Conservation (phyloP, 306 rosid species). For the Morella rubra region DNA sequence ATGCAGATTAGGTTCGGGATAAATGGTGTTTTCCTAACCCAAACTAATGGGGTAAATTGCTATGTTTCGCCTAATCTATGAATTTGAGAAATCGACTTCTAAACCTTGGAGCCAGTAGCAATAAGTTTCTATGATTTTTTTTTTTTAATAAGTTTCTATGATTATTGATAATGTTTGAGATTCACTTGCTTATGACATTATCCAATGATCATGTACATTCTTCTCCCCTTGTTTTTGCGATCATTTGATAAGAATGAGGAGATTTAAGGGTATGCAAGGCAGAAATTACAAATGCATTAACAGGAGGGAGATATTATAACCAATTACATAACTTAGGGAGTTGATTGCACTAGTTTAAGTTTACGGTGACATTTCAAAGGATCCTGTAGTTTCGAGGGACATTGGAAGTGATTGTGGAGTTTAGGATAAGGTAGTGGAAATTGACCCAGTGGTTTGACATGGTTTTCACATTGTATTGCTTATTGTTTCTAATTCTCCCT, state of each 20-base stretch:
- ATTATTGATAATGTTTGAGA: too few relatives aligned
- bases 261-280: not conserved
- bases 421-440: not conserved
- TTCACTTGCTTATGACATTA: not conserved
- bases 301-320: not conserved
- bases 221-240: too few relatives aligned
- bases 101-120: too few relatives aligned
- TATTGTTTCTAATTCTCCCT: not conserved
- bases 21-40: too few relatives aligned
- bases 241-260: too few relatives aligned
- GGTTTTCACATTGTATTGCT: not conserved
- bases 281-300: too few relatives aligned
- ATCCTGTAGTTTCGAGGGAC: not conserved
- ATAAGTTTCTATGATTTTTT: too few relatives aligned
- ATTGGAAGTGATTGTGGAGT: not conserved
- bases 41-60: not conserved
- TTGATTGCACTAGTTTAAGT: not conserved
- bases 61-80: too few relatives aligned
- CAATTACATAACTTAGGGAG: not conserved
- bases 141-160: too few relatives aligned
- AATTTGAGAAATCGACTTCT: too few relatives aligned
- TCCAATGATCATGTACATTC: not conserved
- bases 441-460: not conserved
- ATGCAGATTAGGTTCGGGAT: too few relatives aligned
- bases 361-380: not conserved